Evolutionary conservation across 495 filamentous ascomycete genomes (phyloP), one percentile per base, ranked within the genome.

Genomic region (Penicillium robsamsonii): DNA sequence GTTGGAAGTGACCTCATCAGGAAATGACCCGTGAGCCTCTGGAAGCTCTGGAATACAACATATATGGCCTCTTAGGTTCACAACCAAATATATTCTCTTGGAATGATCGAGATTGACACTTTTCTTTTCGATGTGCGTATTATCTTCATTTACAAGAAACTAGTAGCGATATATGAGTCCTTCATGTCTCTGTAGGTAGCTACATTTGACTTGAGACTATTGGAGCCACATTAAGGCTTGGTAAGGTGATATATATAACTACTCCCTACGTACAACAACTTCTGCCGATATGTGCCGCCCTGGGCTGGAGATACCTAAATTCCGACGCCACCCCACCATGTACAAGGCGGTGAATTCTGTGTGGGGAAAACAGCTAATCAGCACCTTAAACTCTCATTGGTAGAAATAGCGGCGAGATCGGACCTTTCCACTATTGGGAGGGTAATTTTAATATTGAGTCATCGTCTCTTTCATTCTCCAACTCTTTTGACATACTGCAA

Each of bases 401-500:
- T 15, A 37, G 13, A 24, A 37, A 56, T 44, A 37, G 45, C 43
- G 64, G 64, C 57, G 63, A 74, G 53, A 66, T 65, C 65, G 65
- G 65, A 59, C 52, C 50, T 62, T 58, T 60, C 50, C 59, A 50
- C 47, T 24, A 22, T 54, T 54, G 41, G 51, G 51, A 29, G 51
- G 46, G 31, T n/a, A 35, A 48, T 18, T 47, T 18, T 33, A 27
- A 49, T 24, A 27, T 65, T 65, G 65, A 68, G 54, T 68, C 62
- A 61, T 63, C 46, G 41, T 47, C 40, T 51, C 60, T 29, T 55
- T 52, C 48, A 44, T 46, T 57, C 50, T 52, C 35, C 49, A 61
- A 58, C 54, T 18, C 50, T 53, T 52, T 60, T 40, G 45, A 58
- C 38, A 33, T 29, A 67, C 64, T 69, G 65, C 65, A 70, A 73